Evolutionary conservation across 2,329 filamentous ascomycete species (phyloP).

Genomic region (Fusarium sp.): DNA sequence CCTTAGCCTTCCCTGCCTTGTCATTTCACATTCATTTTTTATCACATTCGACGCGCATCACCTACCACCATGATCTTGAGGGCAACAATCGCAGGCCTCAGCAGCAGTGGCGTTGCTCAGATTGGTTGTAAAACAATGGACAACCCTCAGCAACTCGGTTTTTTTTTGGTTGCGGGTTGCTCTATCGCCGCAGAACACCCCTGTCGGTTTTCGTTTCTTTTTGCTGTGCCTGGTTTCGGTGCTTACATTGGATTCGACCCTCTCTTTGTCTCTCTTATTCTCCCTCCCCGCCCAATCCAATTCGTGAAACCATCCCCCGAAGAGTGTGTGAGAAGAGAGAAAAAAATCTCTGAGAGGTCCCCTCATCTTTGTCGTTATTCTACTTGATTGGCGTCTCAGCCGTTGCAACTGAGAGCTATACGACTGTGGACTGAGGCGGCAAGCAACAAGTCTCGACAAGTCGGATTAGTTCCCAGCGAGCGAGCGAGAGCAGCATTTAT

Average conservation of each 20-base stretch:
- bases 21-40: slow-evolving; percentile 7
- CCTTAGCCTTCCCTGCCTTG: slow-evolving; percentile 5
- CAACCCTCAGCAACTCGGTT: slow-evolving; percentile 26
- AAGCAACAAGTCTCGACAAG: slow-evolving; percentile 7
- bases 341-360: neutral
- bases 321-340: neutral
- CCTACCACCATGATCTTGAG: neutral
- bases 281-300: slow-evolving; percentile 23
- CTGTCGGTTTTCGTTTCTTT: slow-evolving; percentile 38
- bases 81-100: slow-evolving; percentile 30
- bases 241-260: slow-evolving; percentile 22
- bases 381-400: slow-evolving; percentile 4
- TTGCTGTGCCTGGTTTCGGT: slow-evolving; percentile 23
- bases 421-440: neutral
- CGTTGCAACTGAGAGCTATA: neutral
- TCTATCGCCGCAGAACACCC: slow-evolving; percentile 33
- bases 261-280: slow-evolving; percentile 31
- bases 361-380: slow-evolving; percentile 8
- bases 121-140: slow-evolving; percentile 20
- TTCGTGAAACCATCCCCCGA: slow-evolving; percentile 27
- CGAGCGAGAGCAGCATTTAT: slow-evolving; percentile 34
- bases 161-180: slow-evolving; percentile 6
- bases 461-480: slow-evolving; percentile 7
- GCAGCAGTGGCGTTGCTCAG: slow-evolving; percentile 21
- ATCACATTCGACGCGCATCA: slow-evolving; percentile 5